These are phyloP conservation scores for Aspergillus sp. DNA, from an alignment of 2,329 filamentous ascomycete species.

Conservation along the genomic window DNA sequence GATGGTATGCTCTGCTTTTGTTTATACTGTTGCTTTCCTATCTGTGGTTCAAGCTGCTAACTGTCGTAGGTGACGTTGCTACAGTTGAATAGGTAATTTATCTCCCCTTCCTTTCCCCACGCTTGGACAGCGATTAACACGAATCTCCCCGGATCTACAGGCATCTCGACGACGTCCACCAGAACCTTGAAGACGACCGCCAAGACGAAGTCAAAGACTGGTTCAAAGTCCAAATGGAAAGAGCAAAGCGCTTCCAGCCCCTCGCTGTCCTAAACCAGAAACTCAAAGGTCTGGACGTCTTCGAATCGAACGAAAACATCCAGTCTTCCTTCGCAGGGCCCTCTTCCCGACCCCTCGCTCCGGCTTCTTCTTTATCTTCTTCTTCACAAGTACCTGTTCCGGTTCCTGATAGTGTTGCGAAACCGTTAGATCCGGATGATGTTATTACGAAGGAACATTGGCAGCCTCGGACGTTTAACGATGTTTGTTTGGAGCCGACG, in stretches of 20 bases:
- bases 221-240: conserved; percentile 91
- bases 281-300: conserved; percentile 83
- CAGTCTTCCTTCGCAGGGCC: conserved; percentile 27
- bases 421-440: conserved; percentile 70
- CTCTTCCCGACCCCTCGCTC: conserved; percentile 26
- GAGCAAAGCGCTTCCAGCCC: conserved; percentile 88
- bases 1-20: conserved; percentile 60
- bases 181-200: conserved; percentile 78
- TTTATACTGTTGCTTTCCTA: not conserved
- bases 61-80: conserved; percentile 70
- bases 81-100: conserved; percentile 69
- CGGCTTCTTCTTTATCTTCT: conserved; percentile 16
- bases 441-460: conserved; percentile 82
- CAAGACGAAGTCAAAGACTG: conserved; percentile 95
- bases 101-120: not conserved
- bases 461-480: conserved; percentile 68
- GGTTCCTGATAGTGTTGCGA: conserved; percentile 6
- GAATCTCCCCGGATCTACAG: conserved; percentile 33
- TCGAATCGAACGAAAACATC: conserved; percentile 77
- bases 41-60: conserved; percentile 5
- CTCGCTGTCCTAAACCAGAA: conserved; percentile 90
- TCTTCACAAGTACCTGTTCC: conserved; percentile 24
- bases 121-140: conserved; percentile 5
- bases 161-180: conserved; percentile 81
- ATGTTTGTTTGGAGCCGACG: conserved; percentile 77